Conservation (phyloP, 2,329 filamentous ascomycete genomes). For the Talaromyces pinophilus region DNA sequence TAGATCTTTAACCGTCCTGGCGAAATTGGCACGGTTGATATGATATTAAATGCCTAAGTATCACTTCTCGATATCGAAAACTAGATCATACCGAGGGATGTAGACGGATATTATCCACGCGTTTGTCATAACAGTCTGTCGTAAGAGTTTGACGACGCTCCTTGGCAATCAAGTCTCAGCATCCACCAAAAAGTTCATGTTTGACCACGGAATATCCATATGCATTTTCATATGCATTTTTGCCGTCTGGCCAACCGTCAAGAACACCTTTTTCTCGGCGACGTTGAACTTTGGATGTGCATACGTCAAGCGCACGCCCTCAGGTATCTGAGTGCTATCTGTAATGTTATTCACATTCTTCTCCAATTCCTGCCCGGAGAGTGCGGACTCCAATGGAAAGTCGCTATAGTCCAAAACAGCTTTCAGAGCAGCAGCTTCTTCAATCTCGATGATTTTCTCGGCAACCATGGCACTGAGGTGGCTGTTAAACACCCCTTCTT, state of each 20-base stretch:
- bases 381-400: constrained; percentile 1
- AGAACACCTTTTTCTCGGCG: constrained; percentile 8
- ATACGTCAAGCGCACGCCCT: constrained; percentile 16
- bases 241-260: constrained; percentile 16
- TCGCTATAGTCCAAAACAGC: not conserved
- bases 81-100: not conserved
- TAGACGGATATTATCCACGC: not conserved
- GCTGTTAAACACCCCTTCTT: constrained; percentile 31
- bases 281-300: constrained; percentile 20
- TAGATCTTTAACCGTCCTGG: not conserved
- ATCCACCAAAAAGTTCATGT: constrained; percentile 12
- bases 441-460: constrained; percentile 29
- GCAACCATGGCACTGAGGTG: constrained; percentile 27
- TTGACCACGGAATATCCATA: constrained; percentile 17
- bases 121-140: not conserved
- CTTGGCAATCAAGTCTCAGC: not conserved
- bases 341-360: not conserved
- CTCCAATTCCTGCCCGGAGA: not conserved
- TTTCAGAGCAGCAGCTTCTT: constrained; percentile 25
- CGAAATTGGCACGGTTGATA: not conserved
- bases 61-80: not conserved
- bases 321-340: constrained; percentile 5
- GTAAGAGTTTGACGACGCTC: not conserved
- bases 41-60: not conserved
- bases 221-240: constrained; percentile 17